These are phyloP conservation scores for Penicillium riverlandense DNA, from an alignment of 495 filamentous ascomycete genomes.

Conservation along the genomic window DNA sequence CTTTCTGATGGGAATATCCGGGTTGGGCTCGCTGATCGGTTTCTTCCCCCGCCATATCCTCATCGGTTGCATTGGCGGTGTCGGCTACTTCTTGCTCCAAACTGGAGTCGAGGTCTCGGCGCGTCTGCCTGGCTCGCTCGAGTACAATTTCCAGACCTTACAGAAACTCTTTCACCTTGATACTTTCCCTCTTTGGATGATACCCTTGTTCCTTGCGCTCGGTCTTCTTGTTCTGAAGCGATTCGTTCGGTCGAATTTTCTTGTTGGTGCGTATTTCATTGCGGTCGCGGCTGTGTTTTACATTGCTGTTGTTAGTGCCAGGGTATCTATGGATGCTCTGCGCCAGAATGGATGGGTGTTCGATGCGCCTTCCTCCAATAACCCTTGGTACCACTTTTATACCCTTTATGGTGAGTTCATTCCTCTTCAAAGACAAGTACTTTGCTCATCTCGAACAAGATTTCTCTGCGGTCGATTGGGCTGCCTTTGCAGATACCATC, in stretches of 20 bases:
- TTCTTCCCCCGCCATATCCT: slow-evolving; percentile 95
- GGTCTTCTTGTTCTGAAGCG: slow-evolving; percentile 68
- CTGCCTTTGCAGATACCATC: slow-evolving; percentile 67
- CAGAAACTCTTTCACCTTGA: slow-evolving; percentile 60
- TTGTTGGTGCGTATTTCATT: slow-evolving; percentile 84
- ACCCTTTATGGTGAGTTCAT: slow-evolving; percentile 66
- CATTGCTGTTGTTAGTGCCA: slow-evolving; percentile 58
- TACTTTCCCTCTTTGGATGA: slow-evolving; percentile 74
- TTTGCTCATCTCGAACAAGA: slow-evolving; percentile 37
- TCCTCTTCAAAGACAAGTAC: no score
- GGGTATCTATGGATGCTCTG: slow-evolving; percentile 54
- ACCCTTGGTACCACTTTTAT: slow-evolving; percentile 97
- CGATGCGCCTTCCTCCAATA: slow-evolving; percentile 68
- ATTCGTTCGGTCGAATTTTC: slow-evolving; percentile 68
- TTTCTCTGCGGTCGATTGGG: slow-evolving; percentile 69
- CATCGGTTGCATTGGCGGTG: slow-evolving; percentile 95
- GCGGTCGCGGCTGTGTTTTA: slow-evolving; percentile 77
- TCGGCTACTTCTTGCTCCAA: slow-evolving; percentile 89
- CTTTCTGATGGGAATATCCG: slow-evolving; percentile 78
- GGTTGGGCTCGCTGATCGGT: slow-evolving; percentile 82
- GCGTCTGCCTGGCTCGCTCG: slow-evolving; percentile 72
- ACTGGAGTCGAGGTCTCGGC: slow-evolving; percentile 96
- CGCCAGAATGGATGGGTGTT: slow-evolving; percentile 83
- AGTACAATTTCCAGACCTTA: slow-evolving; percentile 70
- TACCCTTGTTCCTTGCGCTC: slow-evolving; percentile 70